Conservation (phyloP, 306 rosid species). For the Castanea sativa region DNA sequence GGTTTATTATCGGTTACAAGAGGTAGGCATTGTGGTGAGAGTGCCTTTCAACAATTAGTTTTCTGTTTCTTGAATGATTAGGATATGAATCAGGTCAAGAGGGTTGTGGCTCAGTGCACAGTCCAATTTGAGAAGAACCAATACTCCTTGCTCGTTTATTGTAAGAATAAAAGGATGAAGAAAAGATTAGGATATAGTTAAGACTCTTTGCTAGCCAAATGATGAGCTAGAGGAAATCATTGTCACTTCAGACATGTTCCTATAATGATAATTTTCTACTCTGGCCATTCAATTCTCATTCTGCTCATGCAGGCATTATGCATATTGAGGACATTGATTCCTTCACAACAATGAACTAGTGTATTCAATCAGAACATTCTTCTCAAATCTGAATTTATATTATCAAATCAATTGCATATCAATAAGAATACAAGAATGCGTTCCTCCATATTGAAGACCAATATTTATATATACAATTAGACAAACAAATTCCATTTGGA, state of each 20-base stretch:
- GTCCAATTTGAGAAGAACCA: too few species aligned
- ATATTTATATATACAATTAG: slow-evolving; percentile 37
- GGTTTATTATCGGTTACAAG: not conserved
- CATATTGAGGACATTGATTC: not conserved
- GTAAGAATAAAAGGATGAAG: too few species aligned
- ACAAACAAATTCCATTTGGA: slow-evolving; percentile 28
- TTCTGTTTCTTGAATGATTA: not conserved
- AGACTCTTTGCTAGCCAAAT: too few species aligned
- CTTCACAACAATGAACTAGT: not conserved
- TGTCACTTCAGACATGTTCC: not conserved
- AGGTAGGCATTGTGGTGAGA: not conserved
- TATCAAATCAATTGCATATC: slow-evolving; percentile 2
- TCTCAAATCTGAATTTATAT: not conserved
- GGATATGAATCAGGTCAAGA: not conserved
- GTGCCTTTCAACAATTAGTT: not conserved
- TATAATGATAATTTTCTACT: not conserved
- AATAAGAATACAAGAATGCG: slow-evolving; percentile 15
- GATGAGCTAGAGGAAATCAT: not conserved
- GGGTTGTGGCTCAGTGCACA: too few species aligned
- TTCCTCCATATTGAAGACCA: slow-evolving; percentile 27
- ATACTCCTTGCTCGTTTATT: too few species aligned
- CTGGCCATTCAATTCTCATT: not conserved
- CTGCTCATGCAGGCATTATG: not conserved
- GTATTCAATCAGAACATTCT: not conserved
- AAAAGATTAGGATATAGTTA: too few species aligned